Conservation (phyloP, 1,284 basidiomycete genomes). For the Malassezia japonica region DNA sequence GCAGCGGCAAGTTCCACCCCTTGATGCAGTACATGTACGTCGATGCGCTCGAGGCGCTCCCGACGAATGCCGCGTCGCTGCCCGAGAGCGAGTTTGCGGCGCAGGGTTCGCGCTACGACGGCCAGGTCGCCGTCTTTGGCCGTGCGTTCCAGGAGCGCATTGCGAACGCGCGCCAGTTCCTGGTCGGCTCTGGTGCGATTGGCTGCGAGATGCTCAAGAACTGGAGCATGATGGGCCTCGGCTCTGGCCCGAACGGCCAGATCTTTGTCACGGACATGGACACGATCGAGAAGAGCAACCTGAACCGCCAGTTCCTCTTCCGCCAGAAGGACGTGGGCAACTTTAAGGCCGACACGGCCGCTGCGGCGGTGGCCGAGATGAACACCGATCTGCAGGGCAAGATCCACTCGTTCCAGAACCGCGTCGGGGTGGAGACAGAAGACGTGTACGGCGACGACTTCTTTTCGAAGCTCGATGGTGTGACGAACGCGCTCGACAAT, state of each 20-base stretch:
- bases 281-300: conserved; percentile 97
- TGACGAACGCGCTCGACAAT: conserved; percentile 99
- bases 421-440: conserved; percentile 86
- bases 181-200: conserved; percentile 95
- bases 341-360: conserved; percentile 95
- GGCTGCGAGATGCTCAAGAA: conserved; percentile 99
- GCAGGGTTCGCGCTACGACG: conserved; percentile 74
- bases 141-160: conserved; percentile 87
- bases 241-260: conserved; percentile 65
- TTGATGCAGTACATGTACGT: conserved; percentile 93
- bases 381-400: conserved; percentile 84
- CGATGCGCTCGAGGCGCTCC: conserved; percentile 81
- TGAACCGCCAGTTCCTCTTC: conserved; percentile 98
- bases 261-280: conserved; percentile 96
- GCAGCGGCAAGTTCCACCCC: conserved; percentile 96
- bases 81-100: conserved; percentile 80
- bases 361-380: conserved; percentile 86
- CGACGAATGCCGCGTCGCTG: conserved; percentile 50
- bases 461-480: conserved; percentile 78
- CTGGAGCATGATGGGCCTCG: conserved; percentile 99
- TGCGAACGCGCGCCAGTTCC: conserved; percentile 80
- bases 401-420: conserved; percentile 80
- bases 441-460: conserved; percentile 77
- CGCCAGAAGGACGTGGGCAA: conserved; percentile 90
- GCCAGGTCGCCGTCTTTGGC: conserved; percentile 92